Base-by-base conservation (phyloP, 2,329 filamentous ascomycete species). In the Kalmusia sp. region DNA sequence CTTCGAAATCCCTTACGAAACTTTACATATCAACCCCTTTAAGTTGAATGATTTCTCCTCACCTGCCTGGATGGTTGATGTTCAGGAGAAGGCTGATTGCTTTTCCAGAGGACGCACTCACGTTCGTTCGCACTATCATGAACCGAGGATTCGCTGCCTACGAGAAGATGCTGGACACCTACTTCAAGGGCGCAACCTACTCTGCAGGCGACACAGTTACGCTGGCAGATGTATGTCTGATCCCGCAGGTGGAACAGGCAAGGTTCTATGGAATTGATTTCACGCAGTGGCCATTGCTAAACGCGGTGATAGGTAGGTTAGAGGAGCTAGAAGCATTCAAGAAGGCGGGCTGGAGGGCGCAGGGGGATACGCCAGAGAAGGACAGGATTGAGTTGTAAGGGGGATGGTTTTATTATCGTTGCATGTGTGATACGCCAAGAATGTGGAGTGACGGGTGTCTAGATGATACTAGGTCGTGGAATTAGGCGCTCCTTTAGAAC, bases 181-280 rank as follows among this genome's bases (percentile, higher is more conserved):
- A 43, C 14, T 30, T 49, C 53, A 71, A 64, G 6, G 76, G 81
- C 0, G 83, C 84, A 0, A 73, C 55, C 27, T 87, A 80, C 59
- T 85, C 82, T 2, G 79, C 84, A 3, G 86, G 84, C 0, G 81
- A 87, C 67, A 52, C 69, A 0, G 62, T 88, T 3, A 84, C 80
- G 0, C 55, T 87, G 59, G 86, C 86, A 3, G 86, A 88, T 70
- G 79, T 82, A 24, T 83, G 79, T 59, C 67, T 88, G 19, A 67
- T 86, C 48, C 85, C 85, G 3, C 84, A 84, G 0, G 76, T 83
- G 22, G 85, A 84, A 79, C 81, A 80, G 9, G 84, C 85, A 0
- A 70, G 82, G 69, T 73, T 82, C 19, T 82, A 81, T 49, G 81
- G 79, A 0, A 79, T 88, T 21, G 79, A 85, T 56, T 41, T 87